Conservation (phyloP, 164 flowering plant species). For the Malania oleifera region DNA sequence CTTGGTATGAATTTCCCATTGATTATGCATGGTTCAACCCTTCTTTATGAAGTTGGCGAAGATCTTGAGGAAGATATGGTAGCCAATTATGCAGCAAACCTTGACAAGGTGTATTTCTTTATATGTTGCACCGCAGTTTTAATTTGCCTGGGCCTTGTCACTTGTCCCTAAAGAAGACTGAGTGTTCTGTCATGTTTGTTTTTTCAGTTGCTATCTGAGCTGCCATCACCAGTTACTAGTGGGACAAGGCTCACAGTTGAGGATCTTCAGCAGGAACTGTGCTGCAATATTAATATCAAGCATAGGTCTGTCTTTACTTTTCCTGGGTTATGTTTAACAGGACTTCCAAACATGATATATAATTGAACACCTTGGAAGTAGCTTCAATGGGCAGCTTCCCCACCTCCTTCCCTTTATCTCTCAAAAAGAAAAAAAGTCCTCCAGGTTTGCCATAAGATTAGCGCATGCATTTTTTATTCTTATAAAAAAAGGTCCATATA, state of each 20-base stretch:
- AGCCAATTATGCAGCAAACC: slow-evolving; percentile 68
- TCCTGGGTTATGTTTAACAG: too few relatives aligned
- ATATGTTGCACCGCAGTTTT: background rate
- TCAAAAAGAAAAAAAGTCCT: too few relatives aligned
- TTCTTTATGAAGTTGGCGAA: slow-evolving; percentile 95
- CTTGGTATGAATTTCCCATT: slow-evolving; percentile 87
- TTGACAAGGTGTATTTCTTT: slow-evolving; percentile 60
- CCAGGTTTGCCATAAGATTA: too few relatives aligned
- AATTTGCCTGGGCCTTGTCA: background rate
- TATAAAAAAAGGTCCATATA: too few relatives aligned
- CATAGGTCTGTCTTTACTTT: slow-evolving; percentile 53
- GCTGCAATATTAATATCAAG: slow-evolving; percentile 76
- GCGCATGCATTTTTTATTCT: too few relatives aligned
- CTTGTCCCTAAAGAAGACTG: slow-evolving; percentile 3
- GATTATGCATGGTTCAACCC: slow-evolving; percentile 77
- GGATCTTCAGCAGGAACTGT: slow-evolving; percentile 84
- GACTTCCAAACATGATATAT: too few relatives aligned
- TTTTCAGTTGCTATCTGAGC: slow-evolving; percentile 63
- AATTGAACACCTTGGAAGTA: too few relatives aligned
- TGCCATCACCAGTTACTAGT: slow-evolving; percentile 71
- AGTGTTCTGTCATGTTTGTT: slow-evolving; percentile 1
- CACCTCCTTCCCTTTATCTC: too few relatives aligned
- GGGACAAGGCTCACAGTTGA: slow-evolving; percentile 77
- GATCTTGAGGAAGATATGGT: slow-evolving; percentile 78
- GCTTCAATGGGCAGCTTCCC: too few relatives aligned